Base-by-base conservation (phyloP, 2,329 filamentous ascomycete genomes). In the Knoxdaviesia capensis region DNA sequence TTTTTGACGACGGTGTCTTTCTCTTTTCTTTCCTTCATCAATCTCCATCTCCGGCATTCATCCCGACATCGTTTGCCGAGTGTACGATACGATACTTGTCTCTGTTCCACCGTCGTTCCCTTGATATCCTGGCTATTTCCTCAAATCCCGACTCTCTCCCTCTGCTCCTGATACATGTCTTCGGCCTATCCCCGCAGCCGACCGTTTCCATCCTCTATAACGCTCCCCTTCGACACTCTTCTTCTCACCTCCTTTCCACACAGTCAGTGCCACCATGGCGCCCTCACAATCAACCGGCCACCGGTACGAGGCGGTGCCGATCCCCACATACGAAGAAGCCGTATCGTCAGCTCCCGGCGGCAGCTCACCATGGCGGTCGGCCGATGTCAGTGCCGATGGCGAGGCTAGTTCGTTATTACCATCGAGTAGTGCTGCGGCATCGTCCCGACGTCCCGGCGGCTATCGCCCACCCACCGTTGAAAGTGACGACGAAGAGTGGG, bases 381-480 rank as follows among this genome's bases (percentile, higher is more conserved):
- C 43, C 35, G 42, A 41, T 11, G 35, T 39, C 6, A 20, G 20
- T 6, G 40, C 36, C 33, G 29, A n/a, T 20, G 43, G 42, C 3
- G 85, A 93, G 59, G 72, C 80, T 58, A 79, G 86, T 59, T 81
- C 79, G 5, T 71, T 94, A 30, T 68, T 93, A 36, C 68, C 66
- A 42, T 63, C 69, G 43, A 41, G 39, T 20, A 20, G 20, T 20
- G 20, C 20, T 20, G 20, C 20, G 20, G 3, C 20, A 2, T 20
- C 20, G 20, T 20, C 20, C 20, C 20, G 20, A 20, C 20, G 20
- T 20, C 66, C 68, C 43, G 56, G 57, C 39, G 75, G 75, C 48
- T 94, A 94, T 58, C 77, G 76, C 32, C 71, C 79, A 34, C 86
- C 88, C 1, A 87, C 81, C 1, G 86, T 88, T 47, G 81, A 90